Conservation (phyloP, 1,139 yeast species). For the Arxiozyma heterogenica region DNA sequence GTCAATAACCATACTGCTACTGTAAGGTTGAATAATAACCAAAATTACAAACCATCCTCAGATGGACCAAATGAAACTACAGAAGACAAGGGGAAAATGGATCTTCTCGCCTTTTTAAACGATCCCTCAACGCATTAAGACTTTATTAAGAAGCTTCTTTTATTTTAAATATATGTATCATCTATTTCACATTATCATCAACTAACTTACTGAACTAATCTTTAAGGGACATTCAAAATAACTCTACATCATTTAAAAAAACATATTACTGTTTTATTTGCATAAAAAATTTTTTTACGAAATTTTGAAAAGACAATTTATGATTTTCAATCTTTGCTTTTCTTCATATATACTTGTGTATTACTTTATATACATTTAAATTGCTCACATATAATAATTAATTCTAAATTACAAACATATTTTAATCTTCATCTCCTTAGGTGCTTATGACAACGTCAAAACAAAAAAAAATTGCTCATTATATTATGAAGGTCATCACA, state of each 20-base stretch:
- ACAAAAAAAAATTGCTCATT: background rate
- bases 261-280: background rate
- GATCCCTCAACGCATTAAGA: constrained; percentile 7
- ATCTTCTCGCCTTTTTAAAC: constrained; percentile 18
- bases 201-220: background rate
- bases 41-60: background rate
- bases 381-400: background rate
- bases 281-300: background rate
- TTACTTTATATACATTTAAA: background rate
- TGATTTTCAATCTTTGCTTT: background rate
- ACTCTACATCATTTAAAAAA: background rate
- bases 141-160: background rate
- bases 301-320: background rate
- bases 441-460: background rate
- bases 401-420: background rate
- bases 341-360: too few species aligned
- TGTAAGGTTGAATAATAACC: background rate
- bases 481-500: background rate
- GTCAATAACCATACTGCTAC: background rate
- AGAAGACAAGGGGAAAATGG: constrained; percentile 11
- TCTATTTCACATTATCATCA: background rate
- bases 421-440: background rate
- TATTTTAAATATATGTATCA: background rate
- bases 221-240: background rate
- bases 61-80: background rate